These are phyloP conservation scores for Blepharisma stoltei DNA, from an alignment of 73 alveolate genomes.

Conservation along the genomic window DNA sequence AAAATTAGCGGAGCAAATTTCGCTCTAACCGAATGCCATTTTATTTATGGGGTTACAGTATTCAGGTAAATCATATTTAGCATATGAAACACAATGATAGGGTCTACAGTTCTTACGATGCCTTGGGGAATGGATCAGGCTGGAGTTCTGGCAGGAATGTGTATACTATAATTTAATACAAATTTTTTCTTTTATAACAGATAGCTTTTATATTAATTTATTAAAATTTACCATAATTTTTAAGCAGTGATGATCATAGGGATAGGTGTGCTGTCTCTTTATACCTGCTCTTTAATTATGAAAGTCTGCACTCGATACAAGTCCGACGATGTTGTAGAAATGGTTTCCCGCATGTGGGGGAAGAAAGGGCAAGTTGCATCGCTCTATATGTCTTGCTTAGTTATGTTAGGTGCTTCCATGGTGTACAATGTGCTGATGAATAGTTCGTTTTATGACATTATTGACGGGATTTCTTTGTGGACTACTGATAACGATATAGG, in stretches of 20 bases:
- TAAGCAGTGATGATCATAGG: conserved; percentile 35
- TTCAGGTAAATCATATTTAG: conserved; percentile 42
- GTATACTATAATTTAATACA: conserved; percentile 37
- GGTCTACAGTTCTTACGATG: conserved; percentile 65
- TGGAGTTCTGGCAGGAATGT: conserved; percentile 66
- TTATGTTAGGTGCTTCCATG: conserved; percentile 63
- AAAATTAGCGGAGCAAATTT: no score
- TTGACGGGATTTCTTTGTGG: conserved; percentile 39
- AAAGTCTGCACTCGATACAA: conserved; percentile 40
- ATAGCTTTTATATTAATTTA: conserved; percentile 53
- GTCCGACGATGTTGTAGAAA: conserved; percentile 35
- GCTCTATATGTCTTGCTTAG: background rate
- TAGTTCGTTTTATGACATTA: conserved; percentile 54
- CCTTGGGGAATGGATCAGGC: conserved; percentile 69
- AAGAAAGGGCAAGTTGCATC: background rate
- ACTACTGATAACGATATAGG: background rate
- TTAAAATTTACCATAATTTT: conserved; percentile 55
- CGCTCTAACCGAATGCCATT: no score
- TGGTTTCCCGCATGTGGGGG: conserved; percentile 4
- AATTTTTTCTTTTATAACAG: conserved; percentile 52
- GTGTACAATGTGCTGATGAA: conserved; percentile 58
- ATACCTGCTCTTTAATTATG: conserved; percentile 18
- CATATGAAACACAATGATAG: conserved; percentile 87
- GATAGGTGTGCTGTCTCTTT: background rate
- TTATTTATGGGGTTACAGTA: conserved; percentile 21